Conservation (phyloP, 768 basidiomycete species). For the Cystobasidium ongulense region DNA sequence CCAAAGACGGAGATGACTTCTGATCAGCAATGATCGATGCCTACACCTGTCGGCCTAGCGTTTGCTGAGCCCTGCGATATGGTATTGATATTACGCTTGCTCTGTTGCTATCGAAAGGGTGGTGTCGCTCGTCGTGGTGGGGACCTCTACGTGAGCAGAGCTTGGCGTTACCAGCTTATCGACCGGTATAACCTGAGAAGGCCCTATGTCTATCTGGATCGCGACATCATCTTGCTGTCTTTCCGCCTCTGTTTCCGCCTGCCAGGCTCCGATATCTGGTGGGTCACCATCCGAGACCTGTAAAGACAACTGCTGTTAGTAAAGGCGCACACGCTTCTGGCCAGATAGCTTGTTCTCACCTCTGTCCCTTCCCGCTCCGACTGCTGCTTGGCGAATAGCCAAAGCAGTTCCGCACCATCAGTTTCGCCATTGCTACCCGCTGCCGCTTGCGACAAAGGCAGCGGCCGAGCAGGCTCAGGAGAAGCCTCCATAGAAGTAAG, state of each 20-base stretch:
- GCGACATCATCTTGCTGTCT: not conserved
- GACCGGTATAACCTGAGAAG: no score
- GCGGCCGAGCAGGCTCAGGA: conserved; percentile 5
- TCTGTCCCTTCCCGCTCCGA: conserved; percentile 8
- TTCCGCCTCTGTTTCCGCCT: not conserved
- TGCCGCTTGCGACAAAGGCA: not conserved
- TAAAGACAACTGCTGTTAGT: not conserved
- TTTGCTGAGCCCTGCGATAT: no score
- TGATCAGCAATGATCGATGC: no score
- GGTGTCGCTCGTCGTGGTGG: no score
- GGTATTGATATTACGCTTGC: no score
- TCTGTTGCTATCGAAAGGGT: no score
- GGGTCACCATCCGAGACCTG: conserved; percentile 29
- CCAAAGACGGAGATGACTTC: no score
- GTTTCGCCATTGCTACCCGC: not conserved
- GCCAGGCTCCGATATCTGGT: conserved; percentile 16
- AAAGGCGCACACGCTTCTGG: not conserved
- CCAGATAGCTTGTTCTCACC: not conserved
- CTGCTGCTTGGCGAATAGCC: not conserved
- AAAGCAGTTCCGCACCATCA: not conserved
- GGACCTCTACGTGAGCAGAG: no score
- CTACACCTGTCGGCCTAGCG: no score
- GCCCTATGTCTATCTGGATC: not conserved
- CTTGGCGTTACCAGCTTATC: no score
- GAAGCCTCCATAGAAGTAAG: conserved; percentile 25